Conservation (phyloP, 257 asterid genomes). For the Misopates orontium region DNA sequence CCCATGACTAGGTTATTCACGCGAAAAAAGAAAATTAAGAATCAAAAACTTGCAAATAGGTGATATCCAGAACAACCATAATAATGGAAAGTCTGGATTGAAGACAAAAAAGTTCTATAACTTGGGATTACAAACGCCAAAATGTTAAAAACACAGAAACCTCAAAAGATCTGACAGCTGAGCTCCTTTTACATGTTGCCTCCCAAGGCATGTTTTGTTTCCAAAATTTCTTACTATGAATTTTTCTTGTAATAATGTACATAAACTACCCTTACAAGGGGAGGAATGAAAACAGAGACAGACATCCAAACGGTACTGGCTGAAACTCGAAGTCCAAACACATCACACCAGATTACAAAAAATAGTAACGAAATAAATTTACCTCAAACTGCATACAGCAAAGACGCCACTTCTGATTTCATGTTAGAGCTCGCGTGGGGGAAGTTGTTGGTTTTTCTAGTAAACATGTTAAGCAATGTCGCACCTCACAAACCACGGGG, state of each 20-base stretch:
- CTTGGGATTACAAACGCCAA: constrained; percentile 23
- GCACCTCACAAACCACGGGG: constrained; percentile 58
- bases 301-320: constrained; percentile 5
- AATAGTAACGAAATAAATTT: constrained; percentile 24
- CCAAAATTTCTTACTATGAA: constrained; percentile 26
- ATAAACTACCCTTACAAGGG: constrained; percentile 34
- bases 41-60: no score
- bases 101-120: no score
- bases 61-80: no score
- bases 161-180: constrained; percentile 16
- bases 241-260: constrained; percentile 48
- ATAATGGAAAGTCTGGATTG: no score
- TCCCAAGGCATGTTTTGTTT: constrained; percentile 36
- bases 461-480: no score
- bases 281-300: constrained; percentile 28
- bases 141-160: constrained; percentile 12
- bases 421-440: no score
- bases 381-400: constrained; percentile 23
- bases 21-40: no score
- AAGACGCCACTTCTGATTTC: no score
- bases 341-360: constrained; percentile 25
- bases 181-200: constrained; percentile 32
- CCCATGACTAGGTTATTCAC: no score
- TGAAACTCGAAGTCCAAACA: no score
- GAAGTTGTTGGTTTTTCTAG: no score